A percentile compares a stretch with the other conserved stretches of the same genome.
phyloP scores from a whole-genome alignment of 495 filamentous ascomycete genomes.

The Neurospora hispaniola region DNA sequence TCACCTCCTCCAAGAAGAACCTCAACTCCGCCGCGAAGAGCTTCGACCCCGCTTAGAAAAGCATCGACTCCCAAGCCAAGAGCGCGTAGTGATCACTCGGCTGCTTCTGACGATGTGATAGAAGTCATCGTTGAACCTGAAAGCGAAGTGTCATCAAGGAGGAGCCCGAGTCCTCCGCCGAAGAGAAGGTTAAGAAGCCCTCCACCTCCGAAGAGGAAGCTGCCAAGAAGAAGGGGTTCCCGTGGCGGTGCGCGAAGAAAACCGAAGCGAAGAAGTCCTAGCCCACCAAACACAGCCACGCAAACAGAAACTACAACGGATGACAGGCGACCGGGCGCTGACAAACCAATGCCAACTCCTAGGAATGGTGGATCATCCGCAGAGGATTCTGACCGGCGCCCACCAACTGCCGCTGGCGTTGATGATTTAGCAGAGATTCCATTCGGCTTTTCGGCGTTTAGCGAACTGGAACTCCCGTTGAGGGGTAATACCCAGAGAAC shows the following conservation, averaged over 20 bases:
- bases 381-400: conserved; percentile 20
- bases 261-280: conserved; percentile 5
- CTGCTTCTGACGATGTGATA: conserved; percentile 40
- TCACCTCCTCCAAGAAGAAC: not conserved
- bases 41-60: not conserved
- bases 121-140: conserved; percentile 27
- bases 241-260: conserved; percentile 6
- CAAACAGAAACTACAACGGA: conserved; percentile 17
- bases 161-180: not conserved
- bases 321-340: conserved; percentile 1
- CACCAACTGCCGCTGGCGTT: conserved; percentile 31
- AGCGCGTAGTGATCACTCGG: conserved; percentile 1
- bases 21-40: conserved; percentile 11
- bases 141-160: conserved; percentile 12
- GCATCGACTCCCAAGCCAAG: conserved; percentile 15
- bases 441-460: conserved; percentile 48
- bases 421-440: conserved; percentile 44
- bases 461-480: conserved; percentile 40
- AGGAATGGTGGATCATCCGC: conserved; percentile 8
- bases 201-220: conserved; percentile 10
- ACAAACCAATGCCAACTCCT: not conserved
- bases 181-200: not conserved
- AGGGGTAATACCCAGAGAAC: conserved; percentile 14
- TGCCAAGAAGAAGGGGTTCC: conserved; percentile 15
- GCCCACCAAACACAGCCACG: conserved; percentile 6